Evolutionary conservation across 2,329 filamentous ascomycete genomes (phyloP).

Genomic region (Cordyceps tenuipes): DNA sequence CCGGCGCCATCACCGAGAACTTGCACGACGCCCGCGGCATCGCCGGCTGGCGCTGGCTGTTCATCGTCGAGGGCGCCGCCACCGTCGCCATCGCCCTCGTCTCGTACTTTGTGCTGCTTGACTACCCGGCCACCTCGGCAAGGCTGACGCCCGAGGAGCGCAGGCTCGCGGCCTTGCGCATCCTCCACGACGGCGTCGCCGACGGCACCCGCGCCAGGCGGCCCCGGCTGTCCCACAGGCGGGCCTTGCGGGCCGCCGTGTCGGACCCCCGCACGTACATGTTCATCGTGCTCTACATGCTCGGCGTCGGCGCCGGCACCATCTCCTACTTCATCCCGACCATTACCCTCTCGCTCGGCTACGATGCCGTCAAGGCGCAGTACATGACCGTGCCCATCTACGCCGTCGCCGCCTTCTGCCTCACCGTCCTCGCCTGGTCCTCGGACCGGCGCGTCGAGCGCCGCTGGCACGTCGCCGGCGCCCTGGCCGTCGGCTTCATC

Average conservation of each 20-base stretch:
- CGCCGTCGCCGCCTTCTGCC: constrained; percentile 19
- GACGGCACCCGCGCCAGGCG: constrained; percentile 22
- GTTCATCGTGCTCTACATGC: constrained; percentile 42
- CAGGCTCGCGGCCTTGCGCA: constrained; percentile 50
- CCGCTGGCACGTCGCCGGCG: constrained; percentile 16
- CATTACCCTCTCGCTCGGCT: constrained; percentile 40
- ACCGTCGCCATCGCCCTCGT: constrained; percentile 42
- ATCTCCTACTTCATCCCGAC: constrained; percentile 48
- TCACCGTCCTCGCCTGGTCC: constrained; percentile 18
- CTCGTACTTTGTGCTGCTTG: constrained; percentile 54
- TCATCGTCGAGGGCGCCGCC: constrained; percentile 57
- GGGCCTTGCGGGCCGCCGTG: constrained; percentile 26
- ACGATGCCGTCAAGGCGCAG: constrained; percentile 33
- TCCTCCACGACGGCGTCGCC: constrained; percentile 40
- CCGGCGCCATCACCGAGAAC: constrained; percentile 46
- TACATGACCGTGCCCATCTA: constrained; percentile 36
- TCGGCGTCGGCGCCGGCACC: constrained; percentile 35
- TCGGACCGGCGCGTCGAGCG: constrained; percentile 17
- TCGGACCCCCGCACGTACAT: constrained; percentile 39
- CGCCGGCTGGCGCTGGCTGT: constrained; percentile 51
- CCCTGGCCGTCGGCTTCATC: constrained; percentile 16
- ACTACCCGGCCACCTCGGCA: constrained; percentile 53
- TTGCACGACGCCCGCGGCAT: constrained; percentile 56
- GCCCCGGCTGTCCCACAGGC: constrained; percentile 21
- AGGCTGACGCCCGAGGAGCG: constrained; percentile 56